phyloP scores from a whole-genome alignment of 306 rosid genomes.

The Cajanus cajan region DNA sequence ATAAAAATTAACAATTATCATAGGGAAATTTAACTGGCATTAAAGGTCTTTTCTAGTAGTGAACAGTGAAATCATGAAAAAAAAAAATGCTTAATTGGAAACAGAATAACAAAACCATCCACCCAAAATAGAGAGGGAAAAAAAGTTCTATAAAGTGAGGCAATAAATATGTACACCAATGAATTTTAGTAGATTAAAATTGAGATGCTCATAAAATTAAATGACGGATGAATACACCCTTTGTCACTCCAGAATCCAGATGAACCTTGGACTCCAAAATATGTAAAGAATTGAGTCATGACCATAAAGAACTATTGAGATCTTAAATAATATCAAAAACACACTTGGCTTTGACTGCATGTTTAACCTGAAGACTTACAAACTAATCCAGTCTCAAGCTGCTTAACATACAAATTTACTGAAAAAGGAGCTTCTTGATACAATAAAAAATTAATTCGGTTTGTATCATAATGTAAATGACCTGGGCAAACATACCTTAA shows the following conservation, averaged over 20 bases:
- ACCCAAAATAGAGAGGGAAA: background rate
- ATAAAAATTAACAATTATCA: background rate
- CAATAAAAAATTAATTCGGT: conserved; percentile 13
- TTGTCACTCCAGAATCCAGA: background rate
- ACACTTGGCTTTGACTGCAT: background rate
- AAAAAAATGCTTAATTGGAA: background rate
- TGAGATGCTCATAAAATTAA: background rate
- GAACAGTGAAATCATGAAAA: background rate
- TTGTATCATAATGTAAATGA: too few relatives aligned
- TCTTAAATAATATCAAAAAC: background rate
- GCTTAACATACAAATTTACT: background rate
- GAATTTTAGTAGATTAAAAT: background rate
- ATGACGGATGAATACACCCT: background rate
- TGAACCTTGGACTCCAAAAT: background rate
- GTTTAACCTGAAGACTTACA: background rate
- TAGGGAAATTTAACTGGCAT: background rate
- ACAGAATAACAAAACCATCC: background rate
- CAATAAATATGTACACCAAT: background rate
- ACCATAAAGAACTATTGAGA: background rate
- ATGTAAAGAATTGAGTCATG: background rate
- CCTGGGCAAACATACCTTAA: conserved; percentile 9
- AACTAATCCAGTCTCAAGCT: background rate
- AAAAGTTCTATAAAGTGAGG: background rate
- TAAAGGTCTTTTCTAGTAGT: background rate
- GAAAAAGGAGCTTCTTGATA: background rate